Percentiles rank a stretch among this genome's conserved stretches.
phyloP scores from a whole-genome alignment of 345 rosid species.

The Citrus sp. region DNA sequence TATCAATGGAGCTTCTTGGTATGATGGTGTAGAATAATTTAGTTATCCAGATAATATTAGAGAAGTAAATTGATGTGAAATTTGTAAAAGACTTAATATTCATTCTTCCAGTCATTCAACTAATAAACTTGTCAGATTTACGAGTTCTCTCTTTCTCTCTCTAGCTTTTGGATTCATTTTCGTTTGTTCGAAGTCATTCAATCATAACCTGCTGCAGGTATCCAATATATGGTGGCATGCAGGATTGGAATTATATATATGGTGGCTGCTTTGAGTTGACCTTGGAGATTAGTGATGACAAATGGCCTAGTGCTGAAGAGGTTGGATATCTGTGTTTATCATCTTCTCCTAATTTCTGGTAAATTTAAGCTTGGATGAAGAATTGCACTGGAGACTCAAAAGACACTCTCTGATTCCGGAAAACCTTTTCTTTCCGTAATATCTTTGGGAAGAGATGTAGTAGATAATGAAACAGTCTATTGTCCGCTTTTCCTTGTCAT shows the following conservation, averaged over 20 bases:
- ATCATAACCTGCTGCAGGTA: constrained; percentile 56
- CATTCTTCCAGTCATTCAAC: not conserved
- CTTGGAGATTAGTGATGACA: constrained; percentile 87
- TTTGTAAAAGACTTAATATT: not conserved
- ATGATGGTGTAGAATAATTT: constrained; percentile 12
- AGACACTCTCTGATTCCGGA: not conserved
- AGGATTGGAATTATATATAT: constrained; percentile 96
- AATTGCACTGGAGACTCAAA: not conserved
- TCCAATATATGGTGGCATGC: constrained; percentile 99
- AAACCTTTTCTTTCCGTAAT: not conserved
- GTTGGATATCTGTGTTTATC: constrained; percentile 33
- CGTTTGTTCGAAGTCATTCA: not conserved
- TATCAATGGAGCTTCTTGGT: constrained; percentile 96
- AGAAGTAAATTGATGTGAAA: not conserved
- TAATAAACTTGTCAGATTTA: not conserved
- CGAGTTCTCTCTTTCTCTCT: not conserved
- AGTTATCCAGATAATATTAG: constrained; percentile 1
- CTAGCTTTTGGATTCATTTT: not conserved
- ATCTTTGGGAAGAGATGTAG: not conserved
- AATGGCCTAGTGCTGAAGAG: constrained; percentile 92
- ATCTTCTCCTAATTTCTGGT: not conserved
- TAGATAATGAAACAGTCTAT: not conserved
- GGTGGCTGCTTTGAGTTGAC: constrained; percentile 96
- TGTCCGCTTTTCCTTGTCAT: not conserved
- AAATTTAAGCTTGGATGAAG: not conserved